Evolutionary conservation across 2,329 filamentous ascomycete genomes (phyloP).

Genomic region (Mycocentrospora acerina): DNA sequence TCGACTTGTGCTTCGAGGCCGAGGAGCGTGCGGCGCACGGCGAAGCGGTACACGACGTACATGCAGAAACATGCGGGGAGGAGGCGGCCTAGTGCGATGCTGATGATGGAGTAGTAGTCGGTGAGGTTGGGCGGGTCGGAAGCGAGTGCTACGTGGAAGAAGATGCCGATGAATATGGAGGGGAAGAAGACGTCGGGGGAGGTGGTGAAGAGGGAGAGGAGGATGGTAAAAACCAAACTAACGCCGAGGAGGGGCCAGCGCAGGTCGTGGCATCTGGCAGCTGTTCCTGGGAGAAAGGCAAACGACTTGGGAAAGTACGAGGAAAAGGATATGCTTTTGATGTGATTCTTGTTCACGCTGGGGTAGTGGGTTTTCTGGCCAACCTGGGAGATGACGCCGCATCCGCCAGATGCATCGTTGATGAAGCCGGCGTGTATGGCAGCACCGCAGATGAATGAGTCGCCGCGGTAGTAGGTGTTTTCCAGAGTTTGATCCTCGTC

Average conservation of each 20-base stretch:
- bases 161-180: conserved; percentile 76
- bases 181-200: conserved; percentile 83
- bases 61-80: conserved; percentile 85
- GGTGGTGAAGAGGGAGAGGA: conserved; percentile 79
- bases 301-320: conserved; percentile 90
- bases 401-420: conserved; percentile 71
- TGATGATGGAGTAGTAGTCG: conserved; percentile 71
- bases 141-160: conserved; percentile 86
- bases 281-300: conserved; percentile 67
- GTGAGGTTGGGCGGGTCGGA: conserved; percentile 77
- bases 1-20: conserved; percentile 81
- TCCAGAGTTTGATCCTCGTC: conserved; percentile 42
- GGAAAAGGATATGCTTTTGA: conserved; percentile 75
- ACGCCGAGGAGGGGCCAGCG: conserved; percentile 83
- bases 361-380: conserved; percentile 67
- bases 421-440: conserved; percentile 84
- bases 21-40: conserved; percentile 69
- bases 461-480: conserved; percentile 74
- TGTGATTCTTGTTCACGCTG: conserved; percentile 68
- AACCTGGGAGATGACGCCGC: conserved; percentile 74
- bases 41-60: conserved; percentile 84
- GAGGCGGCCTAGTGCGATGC: conserved; percentile 76
- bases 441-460: conserved; percentile 83
- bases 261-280: conserved; percentile 72
- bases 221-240: conserved; percentile 74